Percentiles rank a stretch among this genome's conserved stretches.
Conservation (phyloP, 371 early-diverging fungal genomes). For the Mortierella sp. region DNA sequence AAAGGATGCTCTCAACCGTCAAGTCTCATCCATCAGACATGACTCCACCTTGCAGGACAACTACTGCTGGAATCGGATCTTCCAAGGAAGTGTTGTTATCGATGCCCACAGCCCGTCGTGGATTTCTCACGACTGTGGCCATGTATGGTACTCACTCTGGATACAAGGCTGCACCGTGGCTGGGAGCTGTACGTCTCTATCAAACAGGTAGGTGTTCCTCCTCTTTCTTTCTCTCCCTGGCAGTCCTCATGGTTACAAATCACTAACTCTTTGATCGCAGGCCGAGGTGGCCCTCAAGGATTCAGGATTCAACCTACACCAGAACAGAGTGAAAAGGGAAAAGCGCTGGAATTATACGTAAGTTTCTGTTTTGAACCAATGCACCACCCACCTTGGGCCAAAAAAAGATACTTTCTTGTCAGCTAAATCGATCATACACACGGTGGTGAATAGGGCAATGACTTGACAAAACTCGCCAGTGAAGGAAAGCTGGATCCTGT, state of each 20-base stretch:
- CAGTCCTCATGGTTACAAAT: background rate
- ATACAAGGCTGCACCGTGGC: constrained; percentile 10
- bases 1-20: constrained; percentile 12
- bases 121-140: constrained; percentile 17
- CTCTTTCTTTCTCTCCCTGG: background rate
- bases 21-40: background rate
- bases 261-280: constrained; percentile 2
- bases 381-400: too few relatives aligned
- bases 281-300: constrained; percentile 46
- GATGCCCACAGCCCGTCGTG: constrained; percentile 5
- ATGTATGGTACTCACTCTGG: constrained; percentile 16
- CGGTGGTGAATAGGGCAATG: constrained; percentile 52
- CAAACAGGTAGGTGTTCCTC: constrained; percentile 21
- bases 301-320: constrained; percentile 49
- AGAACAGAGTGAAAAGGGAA: constrained; percentile 45
- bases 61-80: background rate
- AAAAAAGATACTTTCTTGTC: too few relatives aligned
- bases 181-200: constrained; percentile 41
- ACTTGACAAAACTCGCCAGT: constrained; percentile 82
- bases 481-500: constrained; percentile 87
- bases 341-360: constrained; percentile 47
- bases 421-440: too few relatives aligned
- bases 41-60: background rate
- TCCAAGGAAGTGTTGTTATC: background rate
- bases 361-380: too few relatives aligned